A percentile compares a stretch with the other conserved stretches of the same genome.
These are phyloP conservation scores for Sugiyamaella xylanicola DNA, from an alignment of 1,139 yeast species.

Conservation along the genomic window DNA sequence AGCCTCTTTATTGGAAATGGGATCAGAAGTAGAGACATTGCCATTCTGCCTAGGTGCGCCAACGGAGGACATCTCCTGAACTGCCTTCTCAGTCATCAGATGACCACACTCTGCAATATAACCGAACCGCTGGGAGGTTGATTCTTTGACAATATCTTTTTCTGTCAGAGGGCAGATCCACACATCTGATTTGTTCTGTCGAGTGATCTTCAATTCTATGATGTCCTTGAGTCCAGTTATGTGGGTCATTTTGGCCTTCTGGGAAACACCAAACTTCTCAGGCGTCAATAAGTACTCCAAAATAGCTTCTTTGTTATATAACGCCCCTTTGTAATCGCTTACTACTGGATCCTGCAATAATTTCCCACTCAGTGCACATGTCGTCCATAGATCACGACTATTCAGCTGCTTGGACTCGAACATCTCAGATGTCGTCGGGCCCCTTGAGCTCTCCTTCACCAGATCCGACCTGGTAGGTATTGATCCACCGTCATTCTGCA, in stretches of 20 bases:
- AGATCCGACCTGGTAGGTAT: slow-evolving; percentile 52
- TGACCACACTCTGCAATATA: slow-evolving; percentile 61
- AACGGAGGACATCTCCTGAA: slow-evolving; percentile 37
- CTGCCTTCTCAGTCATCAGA: slow-evolving; percentile 48
- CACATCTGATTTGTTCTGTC: slow-evolving; percentile 33
- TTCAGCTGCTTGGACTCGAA: slow-evolving; percentile 35
- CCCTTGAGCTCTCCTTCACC: slow-evolving; percentile 35
- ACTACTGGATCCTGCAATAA: slow-evolving; percentile 55
- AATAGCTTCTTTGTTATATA: slow-evolving; percentile 70
- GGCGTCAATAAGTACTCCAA: slow-evolving; percentile 57
- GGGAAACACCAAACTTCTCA: slow-evolving; percentile 38
- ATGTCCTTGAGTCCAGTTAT: slow-evolving; percentile 54
- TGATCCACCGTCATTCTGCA: slow-evolving; percentile 55
- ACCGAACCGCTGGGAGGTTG: slow-evolving; percentile 45
- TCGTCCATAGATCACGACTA: slow-evolving; percentile 45
- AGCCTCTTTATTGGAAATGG: background rate
- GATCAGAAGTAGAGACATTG: slow-evolving; percentile 38
- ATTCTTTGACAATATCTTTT: slow-evolving; percentile 42
- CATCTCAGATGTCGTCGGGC: slow-evolving; percentile 34
- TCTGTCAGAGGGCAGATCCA: slow-evolving; percentile 60
- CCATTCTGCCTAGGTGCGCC: slow-evolving; percentile 7
- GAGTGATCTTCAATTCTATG: slow-evolving; percentile 47
- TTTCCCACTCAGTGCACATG: slow-evolving; percentile 49
- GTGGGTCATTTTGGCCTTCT: slow-evolving; percentile 44
- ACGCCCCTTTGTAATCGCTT: slow-evolving; percentile 68